A percentile compares a stretch with the other conserved stretches of the same genome.
These are phyloP conservation scores for Monilinia polystroma DNA, from an alignment of 2,329 filamentous ascomycete genomes.

Conservation along the genomic window DNA sequence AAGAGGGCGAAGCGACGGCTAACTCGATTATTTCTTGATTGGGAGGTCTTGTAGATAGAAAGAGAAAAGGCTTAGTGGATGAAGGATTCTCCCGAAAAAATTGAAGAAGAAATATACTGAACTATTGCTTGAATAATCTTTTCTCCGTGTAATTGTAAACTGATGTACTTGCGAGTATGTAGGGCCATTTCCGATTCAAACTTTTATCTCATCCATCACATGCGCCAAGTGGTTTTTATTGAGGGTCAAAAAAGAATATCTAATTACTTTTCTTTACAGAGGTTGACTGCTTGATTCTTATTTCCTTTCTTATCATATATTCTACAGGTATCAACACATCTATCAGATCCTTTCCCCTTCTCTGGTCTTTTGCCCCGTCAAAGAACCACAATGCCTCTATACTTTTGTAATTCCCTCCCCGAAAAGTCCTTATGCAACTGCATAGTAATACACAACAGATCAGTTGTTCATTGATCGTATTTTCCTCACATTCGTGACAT, in stretches of 20 bases:
- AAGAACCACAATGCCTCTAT: too few relatives aligned
- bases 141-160: not conserved
- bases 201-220: not conserved
- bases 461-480: constrained; percentile 9
- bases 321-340: constrained; percentile 37
- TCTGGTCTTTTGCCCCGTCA: not conserved
- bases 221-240: not conserved
- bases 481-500: not conserved
- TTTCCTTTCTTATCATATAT: constrained; percentile 32
- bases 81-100: not conserved
- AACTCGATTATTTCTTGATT: not conserved
- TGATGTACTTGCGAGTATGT: not conserved
- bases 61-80: not conserved
- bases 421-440: constrained; percentile 25
- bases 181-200: too few relatives aligned
- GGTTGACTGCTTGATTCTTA: constrained; percentile 30
- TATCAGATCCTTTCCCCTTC: constrained; percentile 19
- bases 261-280: constrained; percentile 6
- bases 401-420: not conserved
- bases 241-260: not conserved
- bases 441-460: constrained; percentile 31
- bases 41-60: not conserved
- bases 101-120: not conserved
- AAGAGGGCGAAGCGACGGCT: not conserved
- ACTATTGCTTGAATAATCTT: not conserved